Base-by-base conservation (phyloP, 169 alveolate genomes). In the Eimeria praecox region DNA sequence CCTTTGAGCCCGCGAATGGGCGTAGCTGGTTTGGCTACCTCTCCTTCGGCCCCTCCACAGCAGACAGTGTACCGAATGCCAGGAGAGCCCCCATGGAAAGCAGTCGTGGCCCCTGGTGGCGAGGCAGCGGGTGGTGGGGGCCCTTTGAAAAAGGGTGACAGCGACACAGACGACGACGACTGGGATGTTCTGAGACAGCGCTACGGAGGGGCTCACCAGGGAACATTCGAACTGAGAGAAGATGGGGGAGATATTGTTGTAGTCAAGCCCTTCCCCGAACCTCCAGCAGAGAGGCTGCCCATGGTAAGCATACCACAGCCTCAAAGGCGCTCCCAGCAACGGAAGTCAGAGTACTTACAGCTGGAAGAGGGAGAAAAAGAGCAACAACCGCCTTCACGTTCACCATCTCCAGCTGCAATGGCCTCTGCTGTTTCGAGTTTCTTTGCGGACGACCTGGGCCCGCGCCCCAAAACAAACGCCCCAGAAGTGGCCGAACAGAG, bases 251-350 rank as follows among this genome's bases (percentile, higher is more conserved):
- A 86, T 18, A 86, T 62, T 24, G 77, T 59, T 14, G 42, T 86
- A 62, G 80, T 86, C 33, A 86, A 86, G 82, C 93, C 93, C 38
- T 38, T 69, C 78, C 90, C 87, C 71, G 87, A 71, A 49, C 80
- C 87, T 30, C 89, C 95, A 90, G 75, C 95, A 18, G 88, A 71
- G 90, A 27, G 88, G 80, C 90, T 75, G 59, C 95, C 80, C 80
- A 22, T 42, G 40, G 90, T 69, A 9, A 30, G 30, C 33, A 46
- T 44, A 33, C 40, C 83, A 42, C 59, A 33, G 22, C 90, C 95
- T 49, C 46, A 24, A 64, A 90, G 49, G 82, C 93, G 93, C 49
- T 59, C 52, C 44, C 82, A 46, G 16, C 52, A 46, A 35, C 38
- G 10, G n/a, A 20, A 30, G 80, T 22, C 3, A 12, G 27, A 3